Evolutionary conservation across 495 filamentous ascomycete species (phyloP).

Genomic region (Penicillium pulvis): DNA sequence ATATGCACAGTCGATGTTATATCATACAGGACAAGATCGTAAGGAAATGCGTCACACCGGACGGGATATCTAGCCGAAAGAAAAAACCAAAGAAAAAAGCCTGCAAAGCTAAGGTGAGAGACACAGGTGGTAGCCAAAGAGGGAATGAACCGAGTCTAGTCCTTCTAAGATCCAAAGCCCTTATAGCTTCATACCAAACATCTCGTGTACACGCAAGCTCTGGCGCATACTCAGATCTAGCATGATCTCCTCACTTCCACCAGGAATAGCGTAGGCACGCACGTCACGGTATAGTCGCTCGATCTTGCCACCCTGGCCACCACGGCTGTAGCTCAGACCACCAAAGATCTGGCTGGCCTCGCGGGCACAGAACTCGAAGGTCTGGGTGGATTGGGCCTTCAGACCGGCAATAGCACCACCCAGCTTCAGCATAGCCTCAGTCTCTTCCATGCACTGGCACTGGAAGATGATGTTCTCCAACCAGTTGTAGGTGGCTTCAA

Average conservation of each 20-base stretch:
- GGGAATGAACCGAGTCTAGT: neutral
- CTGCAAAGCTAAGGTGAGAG: neutral
- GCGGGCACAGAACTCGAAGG: constrained; percentile 95
- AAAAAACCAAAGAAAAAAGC: constrained; percentile 7
- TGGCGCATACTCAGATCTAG: constrained; percentile 94
- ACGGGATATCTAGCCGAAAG: constrained; percentile 24
- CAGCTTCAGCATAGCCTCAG: constrained; percentile 92
- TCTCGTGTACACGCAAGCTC: constrained; percentile 84
- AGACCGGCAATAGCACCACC: constrained; percentile 92
- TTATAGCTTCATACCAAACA: constrained; percentile 95
- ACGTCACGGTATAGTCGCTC: constrained; percentile 96
- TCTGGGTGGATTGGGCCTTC: constrained; percentile 89
- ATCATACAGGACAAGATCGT: constrained; percentile 22
- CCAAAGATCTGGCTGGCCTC: constrained; percentile 98
- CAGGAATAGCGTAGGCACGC: constrained; percentile 96
- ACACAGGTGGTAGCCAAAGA: neutral
- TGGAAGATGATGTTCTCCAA: constrained; percentile 96
- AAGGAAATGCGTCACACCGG: constrained; percentile 23
- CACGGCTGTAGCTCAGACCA: constrained; percentile 87
- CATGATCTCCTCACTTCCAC: constrained; percentile 98
- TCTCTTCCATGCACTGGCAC: constrained; percentile 88
- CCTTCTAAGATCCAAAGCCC: constrained; percentile 9
- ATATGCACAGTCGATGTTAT: constrained; percentile 14
- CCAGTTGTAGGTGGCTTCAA: constrained; percentile 95
- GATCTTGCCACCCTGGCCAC: constrained; percentile 94